Evolutionary conservation across 768 basidiomycete species (phyloP).

Genomic region (Pulveroboletus sp.): DNA sequence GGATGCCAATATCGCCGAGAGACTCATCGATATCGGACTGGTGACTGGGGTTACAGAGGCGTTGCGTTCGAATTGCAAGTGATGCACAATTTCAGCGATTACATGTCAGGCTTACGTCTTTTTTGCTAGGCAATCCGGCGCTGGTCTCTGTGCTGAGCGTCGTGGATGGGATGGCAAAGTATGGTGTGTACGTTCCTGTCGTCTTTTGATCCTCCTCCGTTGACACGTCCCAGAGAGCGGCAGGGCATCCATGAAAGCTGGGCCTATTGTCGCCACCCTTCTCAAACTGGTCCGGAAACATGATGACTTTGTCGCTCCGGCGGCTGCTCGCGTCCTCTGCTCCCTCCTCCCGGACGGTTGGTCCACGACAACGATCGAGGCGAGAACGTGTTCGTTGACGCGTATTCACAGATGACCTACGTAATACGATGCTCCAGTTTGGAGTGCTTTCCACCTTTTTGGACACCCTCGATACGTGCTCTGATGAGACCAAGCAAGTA

Average conservation of each 20-base stretch:
- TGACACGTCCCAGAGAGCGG: constrained; percentile 1
- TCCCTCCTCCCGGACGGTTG: constrained; percentile 22
- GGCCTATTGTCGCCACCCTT: constrained; percentile 9
- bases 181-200: constrained; percentile 4
- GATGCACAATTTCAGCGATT: background rate
- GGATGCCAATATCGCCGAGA: constrained; percentile 9
- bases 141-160: constrained; percentile 22
- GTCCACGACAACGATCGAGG: background rate
- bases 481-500: constrained; percentile 16
- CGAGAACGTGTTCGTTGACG: background rate
- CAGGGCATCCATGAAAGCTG: constrained; percentile 6
- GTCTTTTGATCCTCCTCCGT: background rate
- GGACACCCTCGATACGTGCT: constrained; percentile 20
- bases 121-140: constrained; percentile 13
- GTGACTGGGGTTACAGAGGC: constrained; percentile 18
- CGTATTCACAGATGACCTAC: constrained; percentile 13
- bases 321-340: constrained; percentile 23
- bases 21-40: constrained; percentile 11
- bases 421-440: constrained; percentile 13
- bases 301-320: constrained; percentile 29
- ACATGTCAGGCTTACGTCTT: background rate
- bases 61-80: constrained; percentile 17
- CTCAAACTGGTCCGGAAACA: constrained; percentile 16
- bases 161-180: constrained; percentile 11
- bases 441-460: constrained; percentile 14